Evolutionary conservation across 257 asterid species (phyloP).

Genomic region (Ligustrum vulgare): DNA sequence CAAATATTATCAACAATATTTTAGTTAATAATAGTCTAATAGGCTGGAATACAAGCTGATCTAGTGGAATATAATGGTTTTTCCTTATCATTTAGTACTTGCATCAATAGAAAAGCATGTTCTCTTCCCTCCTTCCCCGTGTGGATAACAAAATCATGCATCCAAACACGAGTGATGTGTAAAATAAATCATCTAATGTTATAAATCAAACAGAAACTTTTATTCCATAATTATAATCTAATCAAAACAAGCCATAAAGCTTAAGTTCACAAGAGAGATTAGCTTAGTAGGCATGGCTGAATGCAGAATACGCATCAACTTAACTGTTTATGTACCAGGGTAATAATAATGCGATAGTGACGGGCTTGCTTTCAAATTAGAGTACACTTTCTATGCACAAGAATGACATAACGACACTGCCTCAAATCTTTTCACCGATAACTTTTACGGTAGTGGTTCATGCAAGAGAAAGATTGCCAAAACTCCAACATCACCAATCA

Average conservation of each 20-base stretch:
- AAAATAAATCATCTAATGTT: not conserved
- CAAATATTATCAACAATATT: not conserved
- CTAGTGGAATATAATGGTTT: not conserved
- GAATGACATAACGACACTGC: not conserved
- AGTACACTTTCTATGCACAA: not conserved
- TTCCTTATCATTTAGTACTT: not conserved
- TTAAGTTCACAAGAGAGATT: not conserved
- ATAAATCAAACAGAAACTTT: not conserved
- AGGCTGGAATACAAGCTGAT: constrained; percentile 3
- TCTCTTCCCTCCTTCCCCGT: not conserved
- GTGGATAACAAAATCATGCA: not conserved
- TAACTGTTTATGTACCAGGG: not conserved
- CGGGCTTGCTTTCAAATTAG: not conserved
- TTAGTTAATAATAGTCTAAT: constrained; percentile 3
- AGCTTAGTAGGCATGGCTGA: not conserved
- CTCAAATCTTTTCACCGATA: not conserved
- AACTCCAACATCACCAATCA: not conserved
- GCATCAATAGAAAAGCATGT: not conserved
- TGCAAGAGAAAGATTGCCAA: not conserved
- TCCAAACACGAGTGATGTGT: not conserved
- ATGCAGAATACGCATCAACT: not conserved
- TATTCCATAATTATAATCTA: not conserved
- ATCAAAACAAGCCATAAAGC: not conserved
- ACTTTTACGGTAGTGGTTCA: not conserved
- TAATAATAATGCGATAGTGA: not conserved